phyloP scores from a whole-genome alignment of 1,284 basidiomycete genomes.

The Dichomitus squalens region DNA sequence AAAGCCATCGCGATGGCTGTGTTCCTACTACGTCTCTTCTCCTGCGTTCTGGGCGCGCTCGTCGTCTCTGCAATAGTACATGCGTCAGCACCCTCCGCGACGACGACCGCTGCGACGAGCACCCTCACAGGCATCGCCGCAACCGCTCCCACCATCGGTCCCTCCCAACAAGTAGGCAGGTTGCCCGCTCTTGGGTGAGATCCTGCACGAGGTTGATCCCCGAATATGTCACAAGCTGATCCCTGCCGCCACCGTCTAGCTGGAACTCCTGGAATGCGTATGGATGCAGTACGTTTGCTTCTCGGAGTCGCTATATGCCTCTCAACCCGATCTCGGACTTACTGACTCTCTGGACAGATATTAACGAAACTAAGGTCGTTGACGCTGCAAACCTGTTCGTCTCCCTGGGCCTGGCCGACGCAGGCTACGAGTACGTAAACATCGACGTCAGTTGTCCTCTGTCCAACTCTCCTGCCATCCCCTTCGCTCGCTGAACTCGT shows the following conservation, averaged over 20 bases:
- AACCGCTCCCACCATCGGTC: constrained; percentile 33
- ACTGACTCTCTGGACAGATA: constrained; percentile 31
- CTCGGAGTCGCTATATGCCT: not conserved
- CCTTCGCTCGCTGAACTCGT: constrained; percentile 28
- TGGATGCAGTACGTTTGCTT: constrained; percentile 38
- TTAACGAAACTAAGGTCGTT: constrained; percentile 48
- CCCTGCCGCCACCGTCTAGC: constrained; percentile 27
- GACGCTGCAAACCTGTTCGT: constrained; percentile 50
- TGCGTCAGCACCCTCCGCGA: constrained; percentile 2
- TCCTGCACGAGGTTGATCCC: not conserved
- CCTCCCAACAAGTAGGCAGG: constrained; percentile 35
- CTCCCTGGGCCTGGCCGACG: constrained; percentile 49
- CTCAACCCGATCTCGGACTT: not conserved
- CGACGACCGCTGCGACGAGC: constrained; percentile 3
- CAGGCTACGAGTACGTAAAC: constrained; percentile 57
- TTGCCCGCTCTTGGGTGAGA: constrained; percentile 40
- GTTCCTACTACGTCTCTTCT: not conserved
- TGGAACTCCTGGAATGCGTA: constrained; percentile 63
- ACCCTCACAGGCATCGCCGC: constrained; percentile 17
- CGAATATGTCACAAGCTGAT: not conserved
- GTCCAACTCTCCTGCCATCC: not conserved
- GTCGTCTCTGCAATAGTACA: constrained; percentile 1
- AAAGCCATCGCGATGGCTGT: not conserved
- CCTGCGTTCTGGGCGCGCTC: not conserved
- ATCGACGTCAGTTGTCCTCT: constrained; percentile 44